Evolutionary conservation across 768 basidiomycete genomes (phyloP), one percentile per base, ranked within the genome.

Genomic region (Trametes cubensis): DNA sequence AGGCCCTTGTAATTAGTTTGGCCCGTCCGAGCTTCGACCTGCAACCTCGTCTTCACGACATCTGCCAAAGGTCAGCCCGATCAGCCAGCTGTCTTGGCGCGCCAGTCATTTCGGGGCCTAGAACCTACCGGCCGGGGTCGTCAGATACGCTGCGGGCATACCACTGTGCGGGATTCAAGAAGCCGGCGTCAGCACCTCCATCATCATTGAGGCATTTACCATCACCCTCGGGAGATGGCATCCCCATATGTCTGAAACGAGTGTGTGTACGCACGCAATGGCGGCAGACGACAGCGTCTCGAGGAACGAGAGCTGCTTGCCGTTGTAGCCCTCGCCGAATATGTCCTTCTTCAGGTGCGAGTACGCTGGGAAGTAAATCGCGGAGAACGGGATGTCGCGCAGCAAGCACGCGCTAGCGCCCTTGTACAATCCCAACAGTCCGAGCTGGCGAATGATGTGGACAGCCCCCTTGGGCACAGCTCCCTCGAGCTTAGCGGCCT

Each of bases 321-420:
- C 95, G 67, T 97, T 92, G 76, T 93, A 89, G 6, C 97, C 97
- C 72, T 99, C 97, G 55, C 90, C 83, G 81, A 98, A 99, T 25
- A 98, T 66, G 74, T 99, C 96, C 73, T 86, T 90, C 83, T 97
- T 93, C 70, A 94, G 75, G 72, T 95, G 94, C 48, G 85, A 86
- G 75, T 97, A 95, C 50, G 93, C 83, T 20, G 91, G 85, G 79
- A 94, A 93, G 74, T 93, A 94, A 66, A 95, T 89, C 40, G 94
- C 95, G 34, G 95, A 98, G 77, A 98, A 99, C 2, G 97, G 97
- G 55, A 98, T 94, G 73, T 98, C 96, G 51, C 95, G 91, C 38
- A 95, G 83, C 68, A 98, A 77, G 76, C 97, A 99, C 21, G 96
- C 97, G 62, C 85, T 87, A 17, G 95, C 88, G 52, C 97, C 97